Conservation (phyloP, 768 basidiomycete genomes). For the Hemileccinum impolitum region DNA sequence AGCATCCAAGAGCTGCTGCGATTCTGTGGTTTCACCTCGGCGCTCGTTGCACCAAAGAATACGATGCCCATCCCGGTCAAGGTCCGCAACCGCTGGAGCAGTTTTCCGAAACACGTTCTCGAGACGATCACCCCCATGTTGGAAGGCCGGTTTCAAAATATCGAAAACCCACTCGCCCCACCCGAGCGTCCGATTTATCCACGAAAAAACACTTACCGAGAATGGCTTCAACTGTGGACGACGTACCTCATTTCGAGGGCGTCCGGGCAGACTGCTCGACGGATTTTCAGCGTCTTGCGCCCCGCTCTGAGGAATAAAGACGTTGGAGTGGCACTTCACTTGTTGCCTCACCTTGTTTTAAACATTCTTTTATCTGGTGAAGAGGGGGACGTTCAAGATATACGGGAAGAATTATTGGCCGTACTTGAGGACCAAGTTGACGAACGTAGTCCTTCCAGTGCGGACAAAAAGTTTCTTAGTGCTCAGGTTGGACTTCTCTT, state of each 20-base stretch:
- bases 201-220: conserved; percentile 75
- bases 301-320: conserved; percentile 82
- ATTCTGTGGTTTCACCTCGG: conserved; percentile 81
- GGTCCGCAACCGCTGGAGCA: conserved; percentile 74
- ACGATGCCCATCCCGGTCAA: conserved; percentile 55
- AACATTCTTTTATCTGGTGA: conserved; percentile 78
- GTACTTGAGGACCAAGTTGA: conserved; percentile 88
- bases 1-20: conserved; percentile 87
- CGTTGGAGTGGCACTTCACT: conserved; percentile 87
- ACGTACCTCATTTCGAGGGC: conserved; percentile 70
- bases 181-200: conserved; percentile 76
- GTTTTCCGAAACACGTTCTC: conserved; percentile 75
- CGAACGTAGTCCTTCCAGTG: conserved; percentile 48
- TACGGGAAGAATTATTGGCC: conserved; percentile 71
- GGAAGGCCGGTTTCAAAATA: conserved; percentile 59
- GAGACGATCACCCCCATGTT: conserved; percentile 87
- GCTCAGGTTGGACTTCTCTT: conserved; percentile 74
- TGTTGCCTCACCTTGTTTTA: conserved; percentile 89
- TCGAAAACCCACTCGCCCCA: conserved; percentile 37
- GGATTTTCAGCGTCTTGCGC: conserved; percentile 76
- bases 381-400: conserved; percentile 56
- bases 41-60: conserved; percentile 57
- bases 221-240: conserved; percentile 95
- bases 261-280: conserved; percentile 52
- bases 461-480: conserved; percentile 84